phyloP scores from a whole-genome alignment of 139 green algal species.

The Astrephomene gubernaculifera region DNA sequence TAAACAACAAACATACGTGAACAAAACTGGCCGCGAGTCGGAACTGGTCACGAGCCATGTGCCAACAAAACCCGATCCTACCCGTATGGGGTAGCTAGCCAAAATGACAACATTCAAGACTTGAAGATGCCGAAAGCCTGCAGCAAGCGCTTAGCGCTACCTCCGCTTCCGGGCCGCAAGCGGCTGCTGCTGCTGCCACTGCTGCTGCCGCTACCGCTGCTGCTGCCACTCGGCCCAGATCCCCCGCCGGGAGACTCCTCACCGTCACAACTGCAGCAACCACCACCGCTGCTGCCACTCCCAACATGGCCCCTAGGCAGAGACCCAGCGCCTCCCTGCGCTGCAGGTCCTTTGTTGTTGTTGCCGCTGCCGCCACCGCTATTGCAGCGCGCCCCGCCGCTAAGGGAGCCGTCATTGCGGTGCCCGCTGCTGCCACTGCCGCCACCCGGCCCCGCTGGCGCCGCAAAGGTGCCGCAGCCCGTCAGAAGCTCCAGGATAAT shows the following conservation, averaged over 20 bases:
- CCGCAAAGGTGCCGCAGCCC: not conserved
- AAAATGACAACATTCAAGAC: no score
- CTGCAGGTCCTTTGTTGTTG: not conserved
- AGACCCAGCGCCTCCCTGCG: not conserved
- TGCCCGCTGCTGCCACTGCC: no score
- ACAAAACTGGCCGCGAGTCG: no score
- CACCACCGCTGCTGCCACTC: not conserved
- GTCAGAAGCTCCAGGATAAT: slow-evolving; percentile 23
- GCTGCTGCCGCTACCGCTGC: not conserved
- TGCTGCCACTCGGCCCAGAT: no score
- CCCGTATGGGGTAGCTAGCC: no score
- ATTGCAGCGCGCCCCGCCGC: not conserved
- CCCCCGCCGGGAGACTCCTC: no score
- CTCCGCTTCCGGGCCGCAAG: not conserved
- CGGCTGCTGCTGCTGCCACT: not conserved
- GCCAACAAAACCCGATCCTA: no score
- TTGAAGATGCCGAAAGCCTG: not conserved
- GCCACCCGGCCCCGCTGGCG: no score
- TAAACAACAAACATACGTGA: no score
- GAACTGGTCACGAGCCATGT: no score
- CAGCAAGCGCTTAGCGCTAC: not conserved
- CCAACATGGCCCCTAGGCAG: not conserved
- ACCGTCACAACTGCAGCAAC: not conserved
- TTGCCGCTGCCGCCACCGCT: not conserved
- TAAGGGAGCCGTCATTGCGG: not conserved